These are phyloP conservation scores for Berberis thunbergii DNA, from an alignment of 164 flowering plant species.

Conservation along the genomic window DNA sequence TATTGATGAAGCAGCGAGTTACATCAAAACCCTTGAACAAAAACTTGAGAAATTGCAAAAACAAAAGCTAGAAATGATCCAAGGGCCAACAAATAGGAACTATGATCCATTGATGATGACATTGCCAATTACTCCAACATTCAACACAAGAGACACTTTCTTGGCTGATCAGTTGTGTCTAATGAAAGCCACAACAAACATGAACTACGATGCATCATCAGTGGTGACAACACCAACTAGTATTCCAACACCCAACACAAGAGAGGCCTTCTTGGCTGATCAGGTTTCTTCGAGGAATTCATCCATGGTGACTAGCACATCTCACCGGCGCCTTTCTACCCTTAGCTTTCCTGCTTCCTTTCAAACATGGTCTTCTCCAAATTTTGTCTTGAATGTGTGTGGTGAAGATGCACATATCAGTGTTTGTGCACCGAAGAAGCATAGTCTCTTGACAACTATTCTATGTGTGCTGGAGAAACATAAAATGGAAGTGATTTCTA, in stretches of 20 bases:
- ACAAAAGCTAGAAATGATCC: slow-evolving; percentile 45
- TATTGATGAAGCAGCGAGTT: slow-evolving; percentile 79
- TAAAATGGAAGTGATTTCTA: slow-evolving; percentile 48
- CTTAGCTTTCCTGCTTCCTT: slow-evolving; percentile 25
- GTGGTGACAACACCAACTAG: slow-evolving; percentile 5
- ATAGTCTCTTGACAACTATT: slow-evolving; percentile 41
- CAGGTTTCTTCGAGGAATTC: slow-evolving; percentile 30
- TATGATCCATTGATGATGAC: slow-evolving; percentile 1
- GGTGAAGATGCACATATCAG: slow-evolving; percentile 66
- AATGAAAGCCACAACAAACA: no score
- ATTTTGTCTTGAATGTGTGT: slow-evolving; percentile 50
- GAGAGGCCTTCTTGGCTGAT: slow-evolving; percentile 60
- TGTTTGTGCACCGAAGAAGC: slow-evolving; percentile 47
- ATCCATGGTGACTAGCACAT: slow-evolving; percentile 4
- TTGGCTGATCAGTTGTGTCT: no score
- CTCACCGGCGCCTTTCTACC: neutral
- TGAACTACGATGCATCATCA: slow-evolving; percentile 2
- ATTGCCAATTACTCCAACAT: no score
- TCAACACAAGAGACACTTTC: no score
- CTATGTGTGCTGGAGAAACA: slow-evolving; percentile 56
- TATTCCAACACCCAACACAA: slow-evolving; percentile 9
- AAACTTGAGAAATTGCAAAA: slow-evolving; percentile 50
- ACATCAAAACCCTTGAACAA: slow-evolving; percentile 52
- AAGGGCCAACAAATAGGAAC: slow-evolving; percentile 9
- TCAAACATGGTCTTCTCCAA: slow-evolving; percentile 67